phyloP scores from a whole-genome alignment of 257 asterid species.

The Nicotiana obtusifolia region DNA sequence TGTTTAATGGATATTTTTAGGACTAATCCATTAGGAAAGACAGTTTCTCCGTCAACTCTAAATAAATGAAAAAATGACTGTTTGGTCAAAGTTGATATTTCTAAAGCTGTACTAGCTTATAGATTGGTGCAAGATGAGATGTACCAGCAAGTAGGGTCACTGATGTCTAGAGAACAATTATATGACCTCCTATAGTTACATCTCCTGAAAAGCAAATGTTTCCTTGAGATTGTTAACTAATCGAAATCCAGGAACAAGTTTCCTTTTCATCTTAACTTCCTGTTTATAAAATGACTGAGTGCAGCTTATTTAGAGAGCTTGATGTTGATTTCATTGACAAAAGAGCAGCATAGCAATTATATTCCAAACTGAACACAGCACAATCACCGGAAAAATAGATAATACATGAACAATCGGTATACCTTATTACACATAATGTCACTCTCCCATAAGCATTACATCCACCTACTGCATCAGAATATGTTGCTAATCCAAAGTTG shows the following conservation, averaged over 20 bases:
- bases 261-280: conserved; percentile 2
- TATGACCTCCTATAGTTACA: background rate
- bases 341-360: background rate
- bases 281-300: background rate
- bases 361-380: background rate
- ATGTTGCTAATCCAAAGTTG: background rate
- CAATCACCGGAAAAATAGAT: background rate
- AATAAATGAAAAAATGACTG: background rate
- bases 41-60: background rate
- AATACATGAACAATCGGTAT: background rate
- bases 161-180: background rate
- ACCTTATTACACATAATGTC: background rate
- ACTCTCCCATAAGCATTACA: background rate
- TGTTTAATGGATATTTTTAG: background rate
- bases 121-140: background rate
- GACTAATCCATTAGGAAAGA: background rate
- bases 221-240: background rate
- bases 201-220: background rate
- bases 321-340: background rate
- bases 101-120: background rate
- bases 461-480: background rate
- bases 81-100: background rate
- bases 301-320: background rate
- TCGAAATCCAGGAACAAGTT: background rate
- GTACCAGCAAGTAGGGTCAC: conserved; percentile 4